Conservation (phyloP, 2,329 filamentous ascomycete genomes). For the Fusarium continuum region DNA sequence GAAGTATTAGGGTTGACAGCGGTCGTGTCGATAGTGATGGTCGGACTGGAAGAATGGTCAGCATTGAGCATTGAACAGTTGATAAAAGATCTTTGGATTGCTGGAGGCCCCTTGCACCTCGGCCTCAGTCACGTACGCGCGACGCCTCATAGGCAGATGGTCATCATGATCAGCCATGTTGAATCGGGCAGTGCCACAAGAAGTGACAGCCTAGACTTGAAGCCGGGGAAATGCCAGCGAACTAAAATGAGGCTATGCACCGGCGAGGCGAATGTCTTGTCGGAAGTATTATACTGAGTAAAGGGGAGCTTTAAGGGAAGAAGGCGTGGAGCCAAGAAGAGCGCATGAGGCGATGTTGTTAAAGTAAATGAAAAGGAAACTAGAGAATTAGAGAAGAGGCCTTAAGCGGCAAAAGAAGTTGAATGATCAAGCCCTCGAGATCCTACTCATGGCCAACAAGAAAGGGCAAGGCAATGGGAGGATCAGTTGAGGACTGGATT, state of each 20-base stretch:
- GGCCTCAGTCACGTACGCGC: conserved; percentile 38
- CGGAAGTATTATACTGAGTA: conserved; percentile 24
- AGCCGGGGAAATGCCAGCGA: conserved; percentile 5
- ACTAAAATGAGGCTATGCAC: conserved; percentile 38
- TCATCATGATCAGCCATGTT: conserved; percentile 39
- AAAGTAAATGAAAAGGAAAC: conserved; percentile 17
- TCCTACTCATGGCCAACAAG: conserved; percentile 10
- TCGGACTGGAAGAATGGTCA: conserved; percentile 52
- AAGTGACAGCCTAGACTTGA: conserved; percentile 18
- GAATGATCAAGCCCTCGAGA: conserved; percentile 1
- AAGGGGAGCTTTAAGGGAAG: conserved; percentile 33
- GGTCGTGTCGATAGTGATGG: conserved; percentile 65
- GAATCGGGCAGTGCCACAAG: conserved; percentile 21
- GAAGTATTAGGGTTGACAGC: conserved; percentile 47
- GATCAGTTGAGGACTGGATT: conserved; percentile 16
- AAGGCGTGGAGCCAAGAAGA: conserved; percentile 38
- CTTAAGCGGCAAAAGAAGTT: conserved; percentile 12
- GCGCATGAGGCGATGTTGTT: conserved; percentile 28
- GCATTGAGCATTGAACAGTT: conserved; percentile 27
- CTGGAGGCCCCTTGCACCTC: conserved; percentile 22
- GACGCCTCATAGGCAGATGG: conserved; percentile 39
- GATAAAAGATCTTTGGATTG: conserved; percentile 8
- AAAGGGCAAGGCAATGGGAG: conserved; percentile 5
- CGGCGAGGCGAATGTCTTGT: conserved; percentile 20
- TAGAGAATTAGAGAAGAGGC: conserved; percentile 15